These are phyloP conservation scores for Rhodotorula taiwanensis DNA, from an alignment of 768 basidiomycete genomes.

Conservation along the genomic window DNA sequence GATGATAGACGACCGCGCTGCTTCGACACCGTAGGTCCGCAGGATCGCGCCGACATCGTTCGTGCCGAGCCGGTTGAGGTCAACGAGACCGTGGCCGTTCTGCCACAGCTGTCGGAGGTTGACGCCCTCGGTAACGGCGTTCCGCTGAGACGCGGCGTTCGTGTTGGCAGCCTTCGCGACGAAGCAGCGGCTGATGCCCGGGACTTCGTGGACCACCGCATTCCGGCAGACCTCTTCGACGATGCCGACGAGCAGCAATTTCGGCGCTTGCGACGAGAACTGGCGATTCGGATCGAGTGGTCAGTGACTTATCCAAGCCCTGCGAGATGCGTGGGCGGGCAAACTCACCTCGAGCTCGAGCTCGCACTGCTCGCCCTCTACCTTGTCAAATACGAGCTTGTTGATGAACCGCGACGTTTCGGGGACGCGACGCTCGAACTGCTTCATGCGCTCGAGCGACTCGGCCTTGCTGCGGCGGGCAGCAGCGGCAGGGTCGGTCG, in stretches of 20 bases:
- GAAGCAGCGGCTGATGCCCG: conserved; percentile 81
- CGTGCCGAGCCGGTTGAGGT: conserved; percentile 75
- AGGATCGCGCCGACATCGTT: conserved; percentile 92
- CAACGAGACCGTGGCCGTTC: conserved; percentile 53
- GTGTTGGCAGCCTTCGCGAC: conserved; percentile 56
- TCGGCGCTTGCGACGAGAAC: conserved; percentile 83
- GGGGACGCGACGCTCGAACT: conserved; percentile 45
- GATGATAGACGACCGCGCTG: conserved; percentile 83
- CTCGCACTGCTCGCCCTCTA: conserved; percentile 52
- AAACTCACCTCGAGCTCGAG: conserved; percentile 74
- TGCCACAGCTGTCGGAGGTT: conserved; percentile 85
- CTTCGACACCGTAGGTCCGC: conserved; percentile 91
- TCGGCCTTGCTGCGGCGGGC: conserved; percentile 24
- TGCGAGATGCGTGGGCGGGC: not conserved
- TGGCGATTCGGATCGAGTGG: conserved; percentile 44
- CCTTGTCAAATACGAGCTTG: conserved; percentile 46
- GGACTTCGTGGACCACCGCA: conserved; percentile 81
- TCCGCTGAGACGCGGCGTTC: conserved; percentile 47
- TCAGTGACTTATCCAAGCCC: not conserved
- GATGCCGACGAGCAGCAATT: conserved; percentile 86
- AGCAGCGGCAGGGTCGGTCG: conserved; percentile 22
- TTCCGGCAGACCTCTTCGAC: conserved; percentile 78
- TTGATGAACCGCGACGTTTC: conserved; percentile 59
- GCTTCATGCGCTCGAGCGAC: conserved; percentile 26
- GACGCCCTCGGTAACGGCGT: conserved; percentile 83